A percentile compares a stretch with the other conserved stretches of the same genome.
phyloP scores from a whole-genome alignment of 139 green algal genomes.

The Ulvella scutata region DNA sequence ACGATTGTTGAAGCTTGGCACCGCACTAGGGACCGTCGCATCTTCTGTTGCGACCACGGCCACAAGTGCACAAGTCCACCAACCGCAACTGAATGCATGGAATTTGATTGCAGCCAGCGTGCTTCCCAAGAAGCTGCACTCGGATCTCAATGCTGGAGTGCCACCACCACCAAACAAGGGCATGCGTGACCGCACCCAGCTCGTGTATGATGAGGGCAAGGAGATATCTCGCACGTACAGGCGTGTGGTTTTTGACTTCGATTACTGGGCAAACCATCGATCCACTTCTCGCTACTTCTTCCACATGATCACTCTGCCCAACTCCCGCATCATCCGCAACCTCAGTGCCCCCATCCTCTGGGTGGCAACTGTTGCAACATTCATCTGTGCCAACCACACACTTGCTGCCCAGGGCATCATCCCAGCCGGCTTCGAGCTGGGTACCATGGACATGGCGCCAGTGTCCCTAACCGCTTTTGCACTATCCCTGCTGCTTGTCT shows the following conservation, averaged over 20 bases:
- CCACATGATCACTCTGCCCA: slow-evolving; percentile 12
- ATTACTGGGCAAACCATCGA: slow-evolving; percentile 11
- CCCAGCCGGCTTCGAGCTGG: not conserved
- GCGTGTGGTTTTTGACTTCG: slow-evolving; percentile 4
- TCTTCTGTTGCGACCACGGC: no score
- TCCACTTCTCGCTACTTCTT: slow-evolving; percentile 3
- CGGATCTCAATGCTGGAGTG: not conserved
- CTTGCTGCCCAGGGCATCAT: not conserved
- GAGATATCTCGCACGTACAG: slow-evolving; percentile 1
- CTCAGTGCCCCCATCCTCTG: not conserved
- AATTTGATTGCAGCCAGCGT: not conserved
- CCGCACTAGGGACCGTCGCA: no score
- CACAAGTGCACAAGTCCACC: no score
- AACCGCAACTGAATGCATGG: no score
- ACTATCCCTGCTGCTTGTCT: slow-evolving; percentile 30
- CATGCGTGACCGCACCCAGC: slow-evolving; percentile 1
- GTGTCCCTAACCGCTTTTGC: slow-evolving; percentile 24
- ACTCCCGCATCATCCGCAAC: slow-evolving; percentile 1
- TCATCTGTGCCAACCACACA: not conserved
- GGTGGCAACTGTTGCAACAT: not conserved
- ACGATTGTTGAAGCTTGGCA: no score
- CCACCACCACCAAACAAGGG: not conserved
- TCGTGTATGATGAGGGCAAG: slow-evolving; percentile 2
- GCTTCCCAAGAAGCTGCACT: not conserved
- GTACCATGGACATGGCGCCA: not conserved